Evolutionary conservation across 345 rosid species (phyloP), one percentile per base, ranked within the genome.

Genomic region (Pelargonium nanum): DNA sequence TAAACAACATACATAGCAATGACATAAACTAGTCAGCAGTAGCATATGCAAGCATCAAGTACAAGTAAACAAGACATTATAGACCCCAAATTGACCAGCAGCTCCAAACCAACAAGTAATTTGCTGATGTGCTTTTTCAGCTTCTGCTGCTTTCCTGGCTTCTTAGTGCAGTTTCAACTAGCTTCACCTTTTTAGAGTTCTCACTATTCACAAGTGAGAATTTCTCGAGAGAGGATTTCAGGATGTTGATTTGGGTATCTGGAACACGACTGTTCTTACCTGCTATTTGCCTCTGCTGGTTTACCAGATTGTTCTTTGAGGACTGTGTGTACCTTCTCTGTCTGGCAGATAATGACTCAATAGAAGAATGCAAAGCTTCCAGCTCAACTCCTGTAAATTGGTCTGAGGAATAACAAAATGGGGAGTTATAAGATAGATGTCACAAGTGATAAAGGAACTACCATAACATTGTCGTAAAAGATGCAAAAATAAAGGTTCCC

Each of bases 121-220:
- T n/a, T n/a, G n/a, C n/a, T n/a, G n/a, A n/a, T n/a, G n/a, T n/a
- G n/a, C n/a, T 28, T 28, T 7, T 7, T 28, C 7, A 28, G 3
- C 32, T 7, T 28, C 3, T 28, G 32, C 7, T 28, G 59, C 70
- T 74, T 76, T 84, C 97, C 63, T 54, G 66, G 53, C 23, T 66
- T 70, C 75, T 83, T 20, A 93, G 58, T 1, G 80, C 88, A 2
- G 89, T 82, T 68, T 93, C 90, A 6, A 89, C 72, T 12, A 81
- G 74, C 74, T 83, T 77, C 6, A 85, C 87, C 76, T 83, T 87
- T 59, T 79, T 81, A 15, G 81, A 60, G 74, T 77, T 83, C 67
- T 90, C 92, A 13, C 72, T 74, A 64, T 93, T 93, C 74, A 87
- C 61, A 17, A 87, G 65, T 45, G 91, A 86, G 57, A 90, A 86